Base-by-base conservation (phyloP, 331 rosid genomes). In the Quercus tomentella region DNA sequence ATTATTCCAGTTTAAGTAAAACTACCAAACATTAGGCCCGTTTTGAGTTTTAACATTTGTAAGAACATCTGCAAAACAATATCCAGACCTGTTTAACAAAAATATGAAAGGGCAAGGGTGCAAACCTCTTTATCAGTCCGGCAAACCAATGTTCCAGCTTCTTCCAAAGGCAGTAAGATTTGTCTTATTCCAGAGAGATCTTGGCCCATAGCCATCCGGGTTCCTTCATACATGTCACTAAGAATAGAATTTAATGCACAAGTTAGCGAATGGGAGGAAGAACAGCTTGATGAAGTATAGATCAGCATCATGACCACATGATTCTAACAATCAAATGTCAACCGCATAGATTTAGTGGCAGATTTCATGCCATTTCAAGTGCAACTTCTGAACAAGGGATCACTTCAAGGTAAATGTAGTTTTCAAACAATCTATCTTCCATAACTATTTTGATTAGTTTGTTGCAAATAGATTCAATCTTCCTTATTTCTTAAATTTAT, bases 191-290 rank as follows among this genome's bases (percentile, higher is more conserved):
- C 94, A 63, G 79, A 67, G 81, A 96, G 54, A 85, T 96, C 98
- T n/a, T 89, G 66, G 43, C 45, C 84, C 76, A 70, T 85, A 74
- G 99, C 99, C 89, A 75, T 84, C 76, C 99, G 96, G 33, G 99
- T 96, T 79, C 98, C 99, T 88, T 96, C 99, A 15, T 96, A 96
- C 35, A 90, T 94, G 72, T 96, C 99, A 76, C 99, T 96, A 67
- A 14, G 62, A 77, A 68, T 22, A 81, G 77, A 74, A 82, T 76
- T 62, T 49, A 62, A 79, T 33, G 63, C 55, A 77, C 43, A 30
- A 22, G 70, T 88, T 54, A 82, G 79, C 57, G 16, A 74, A 74
- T 35, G 23, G 71, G 37, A 57, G 20, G 14, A 68, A 43, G 51
- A 76, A 20, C 61, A 55, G 45, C 68, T 21, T 41, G 23, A 15